Conservation (phyloP, 2,329 filamentous ascomycete species). For the Teratosphaeriaceae sp. region DNA sequence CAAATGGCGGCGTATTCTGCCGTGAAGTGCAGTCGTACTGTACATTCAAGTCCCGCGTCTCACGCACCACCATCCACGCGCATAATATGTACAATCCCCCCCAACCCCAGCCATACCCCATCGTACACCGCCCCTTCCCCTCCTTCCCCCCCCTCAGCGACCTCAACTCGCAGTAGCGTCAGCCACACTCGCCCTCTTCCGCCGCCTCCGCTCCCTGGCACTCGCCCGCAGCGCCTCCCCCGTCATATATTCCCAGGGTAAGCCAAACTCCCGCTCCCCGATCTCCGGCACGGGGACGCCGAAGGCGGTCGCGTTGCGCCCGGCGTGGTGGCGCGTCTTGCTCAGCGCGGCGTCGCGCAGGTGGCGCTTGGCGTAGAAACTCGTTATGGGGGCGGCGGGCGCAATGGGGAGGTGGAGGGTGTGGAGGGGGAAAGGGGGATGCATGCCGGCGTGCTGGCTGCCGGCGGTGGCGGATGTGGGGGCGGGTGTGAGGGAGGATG, state of each 20-base stretch:
- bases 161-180: conserved; percentile 21
- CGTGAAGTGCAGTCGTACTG: too few species aligned
- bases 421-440: conserved; percentile 7
- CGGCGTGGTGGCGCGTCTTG: conserved; percentile 52
- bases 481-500: conserved; percentile 11
- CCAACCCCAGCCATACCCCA: too few species aligned
- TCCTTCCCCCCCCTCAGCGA: too few species aligned
- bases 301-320: conserved; percentile 70
- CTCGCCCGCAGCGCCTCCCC: conserved; percentile 45
- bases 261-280: conserved; percentile 61
- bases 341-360: conserved; percentile 74
- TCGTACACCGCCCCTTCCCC: too few species aligned
- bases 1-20: too few species aligned
- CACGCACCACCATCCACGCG: neutral
- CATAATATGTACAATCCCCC: too few species aligned
- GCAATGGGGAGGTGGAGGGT: conserved; percentile 36
- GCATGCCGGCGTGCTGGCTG: conserved; percentile 8
- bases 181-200: conserved; percentile 46
- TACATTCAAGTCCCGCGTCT: neutral
- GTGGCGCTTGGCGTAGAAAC: conserved; percentile 76
- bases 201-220: conserved; percentile 56
- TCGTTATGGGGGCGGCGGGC: conserved; percentile 48
- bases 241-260: conserved; percentile 60
- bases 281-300: conserved; percentile 73
- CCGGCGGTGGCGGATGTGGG: neutral